A percentile compares a stretch with the other conserved stretches of the same genome.
Evolutionary conservation across 306 rosid species (phyloP).

Genomic region (Cyamopsis tetragonoloba): DNA sequence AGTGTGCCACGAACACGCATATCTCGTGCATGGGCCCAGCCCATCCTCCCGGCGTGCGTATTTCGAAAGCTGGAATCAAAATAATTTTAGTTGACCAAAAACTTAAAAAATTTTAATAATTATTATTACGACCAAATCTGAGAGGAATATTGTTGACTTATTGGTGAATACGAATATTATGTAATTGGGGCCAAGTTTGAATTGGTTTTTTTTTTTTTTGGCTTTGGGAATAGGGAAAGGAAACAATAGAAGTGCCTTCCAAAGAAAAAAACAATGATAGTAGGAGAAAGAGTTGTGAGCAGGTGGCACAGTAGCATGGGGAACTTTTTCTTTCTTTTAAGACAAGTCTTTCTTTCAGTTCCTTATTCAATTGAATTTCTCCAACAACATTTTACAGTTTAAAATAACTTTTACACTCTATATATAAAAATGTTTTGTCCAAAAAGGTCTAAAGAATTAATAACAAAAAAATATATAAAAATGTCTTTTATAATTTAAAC

Average conservation of each 20-base stretch:
- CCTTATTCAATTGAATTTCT: neutral
- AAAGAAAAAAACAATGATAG: neutral
- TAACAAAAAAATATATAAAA: too few species aligned
- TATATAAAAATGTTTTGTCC: too few species aligned
- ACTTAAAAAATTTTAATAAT: too few species aligned
- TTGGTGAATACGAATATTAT: neutral
- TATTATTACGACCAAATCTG: neutral
- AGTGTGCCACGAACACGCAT: neutral
- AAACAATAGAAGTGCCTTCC: neutral
- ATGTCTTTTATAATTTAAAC: too few species aligned
- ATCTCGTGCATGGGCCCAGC: conserved; percentile 9
- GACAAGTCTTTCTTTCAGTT: neutral
- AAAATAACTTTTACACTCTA: too few species aligned
- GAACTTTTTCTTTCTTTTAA: neutral
- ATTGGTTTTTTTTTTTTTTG: neutral
- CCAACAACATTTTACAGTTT: neutral
- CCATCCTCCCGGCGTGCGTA: conserved; percentile 1
- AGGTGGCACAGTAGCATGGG: neutral
- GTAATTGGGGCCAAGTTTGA: neutral
- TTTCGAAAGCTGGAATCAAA: neutral
- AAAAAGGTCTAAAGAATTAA: too few species aligned
- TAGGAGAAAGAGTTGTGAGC: neutral
- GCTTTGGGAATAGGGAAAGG: neutral
- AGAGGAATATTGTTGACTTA: conserved; percentile 6
- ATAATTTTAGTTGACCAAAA: too few species aligned